A percentile compares a stretch with the other conserved stretches of the same genome.
Evolutionary conservation across 768 basidiomycete species (phyloP).

Genomic region (Termitomyces sp.): DNA sequence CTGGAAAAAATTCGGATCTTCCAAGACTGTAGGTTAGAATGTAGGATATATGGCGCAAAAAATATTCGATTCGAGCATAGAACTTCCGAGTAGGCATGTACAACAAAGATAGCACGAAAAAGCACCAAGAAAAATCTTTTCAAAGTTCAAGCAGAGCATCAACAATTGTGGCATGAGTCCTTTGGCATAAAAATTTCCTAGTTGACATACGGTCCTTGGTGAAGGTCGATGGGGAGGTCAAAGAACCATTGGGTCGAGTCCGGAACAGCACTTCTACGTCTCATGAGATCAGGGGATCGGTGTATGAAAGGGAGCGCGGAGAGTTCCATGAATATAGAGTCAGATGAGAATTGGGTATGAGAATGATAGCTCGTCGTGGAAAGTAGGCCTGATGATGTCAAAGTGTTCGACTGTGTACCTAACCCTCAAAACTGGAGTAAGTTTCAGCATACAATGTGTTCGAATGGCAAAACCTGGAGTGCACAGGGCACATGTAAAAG

Average conservation of each 20-base stretch:
- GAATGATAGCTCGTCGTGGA: background rate
- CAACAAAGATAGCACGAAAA: background rate
- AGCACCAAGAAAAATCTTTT: background rate
- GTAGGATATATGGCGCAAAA: background rate
- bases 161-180: background rate
- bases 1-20: background rate
- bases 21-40: background rate
- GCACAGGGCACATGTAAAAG: constrained; percentile 9
- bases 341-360: background rate
- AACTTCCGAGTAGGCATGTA: background rate
- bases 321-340: constrained; percentile 7
- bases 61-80: background rate
- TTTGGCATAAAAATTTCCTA: background rate
- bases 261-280: constrained; percentile 3
- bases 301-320: constrained; percentile 11
- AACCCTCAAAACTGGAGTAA: background rate
- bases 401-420: background rate
- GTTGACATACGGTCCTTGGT: background rate
- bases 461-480: constrained; percentile 5
- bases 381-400: background rate
- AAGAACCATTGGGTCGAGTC: constrained; percentile 11
- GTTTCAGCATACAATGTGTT: background rate
- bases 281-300: constrained; percentile 10
- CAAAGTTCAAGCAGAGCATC: background rate
- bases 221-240: background rate